These are phyloP conservation scores for Penicillium steckii DNA, from an alignment of 495 filamentous ascomycete species.

Conservation along the genomic window DNA sequence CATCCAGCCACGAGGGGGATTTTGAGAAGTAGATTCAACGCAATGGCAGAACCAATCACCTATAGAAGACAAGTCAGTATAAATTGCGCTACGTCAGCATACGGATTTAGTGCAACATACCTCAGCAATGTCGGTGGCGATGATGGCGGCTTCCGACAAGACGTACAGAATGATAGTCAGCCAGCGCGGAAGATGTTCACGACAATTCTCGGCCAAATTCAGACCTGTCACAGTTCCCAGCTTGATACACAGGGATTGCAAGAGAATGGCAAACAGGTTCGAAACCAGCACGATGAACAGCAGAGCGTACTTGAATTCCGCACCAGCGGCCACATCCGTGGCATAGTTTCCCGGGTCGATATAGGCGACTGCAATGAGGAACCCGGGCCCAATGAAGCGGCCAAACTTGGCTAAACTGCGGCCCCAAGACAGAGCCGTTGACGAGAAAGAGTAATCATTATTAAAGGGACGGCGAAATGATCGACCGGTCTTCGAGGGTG, in stretches of 20 bases:
- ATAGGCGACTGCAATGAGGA: constrained; percentile 77
- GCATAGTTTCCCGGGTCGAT: constrained; percentile 87
- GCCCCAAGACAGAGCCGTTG: constrained; percentile 16
- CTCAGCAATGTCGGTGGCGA: constrained; percentile 91
- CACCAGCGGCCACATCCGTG: constrained; percentile 76
- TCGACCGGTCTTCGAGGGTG: constrained; percentile 37
- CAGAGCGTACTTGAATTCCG: constrained; percentile 61
- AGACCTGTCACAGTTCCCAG: constrained; percentile 82
- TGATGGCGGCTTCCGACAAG: constrained; percentile 76
- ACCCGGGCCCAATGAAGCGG: constrained; percentile 83
- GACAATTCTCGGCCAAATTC: constrained; percentile 77
- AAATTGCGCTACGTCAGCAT: background rate
- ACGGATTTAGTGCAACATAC: constrained; percentile 27
- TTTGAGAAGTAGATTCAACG: constrained; percentile 78
- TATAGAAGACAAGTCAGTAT: constrained; percentile 22
- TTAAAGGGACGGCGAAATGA: constrained; percentile 39
- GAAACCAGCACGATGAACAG: constrained; percentile 81
- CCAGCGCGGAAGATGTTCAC: constrained; percentile 73
- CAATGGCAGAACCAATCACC: constrained; percentile 90
- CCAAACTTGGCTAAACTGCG: constrained; percentile 58
- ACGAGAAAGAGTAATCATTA: constrained; percentile 14
- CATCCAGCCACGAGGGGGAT: constrained; percentile 85
- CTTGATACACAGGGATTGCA: constrained; percentile 81
- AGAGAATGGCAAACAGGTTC: constrained; percentile 80
- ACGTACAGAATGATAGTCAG: constrained; percentile 71